Evolutionary conservation across 2,329 filamentous ascomycete genomes (phyloP).

Genomic region (Ceratocystis cacaofunesta): DNA sequence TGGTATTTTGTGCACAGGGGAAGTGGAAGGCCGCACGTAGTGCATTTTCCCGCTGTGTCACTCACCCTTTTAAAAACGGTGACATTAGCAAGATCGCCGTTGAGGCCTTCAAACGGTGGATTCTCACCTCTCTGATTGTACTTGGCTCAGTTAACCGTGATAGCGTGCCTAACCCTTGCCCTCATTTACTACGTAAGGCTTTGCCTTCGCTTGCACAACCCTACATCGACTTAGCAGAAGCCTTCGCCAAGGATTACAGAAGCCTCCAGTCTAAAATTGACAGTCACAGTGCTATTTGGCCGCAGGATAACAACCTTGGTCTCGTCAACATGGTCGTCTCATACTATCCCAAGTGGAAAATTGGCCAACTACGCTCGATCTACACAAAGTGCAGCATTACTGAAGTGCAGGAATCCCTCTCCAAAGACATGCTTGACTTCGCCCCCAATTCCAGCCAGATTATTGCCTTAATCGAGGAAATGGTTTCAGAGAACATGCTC

Average conservation of each 20-base stretch:
- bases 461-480: conserved; percentile 34
- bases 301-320: conserved; percentile 55
- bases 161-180: neutral
- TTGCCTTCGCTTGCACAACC: conserved; percentile 42
- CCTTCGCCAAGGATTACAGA: conserved; percentile 41
- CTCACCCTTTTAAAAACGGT: conserved; percentile 46
- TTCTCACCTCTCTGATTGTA: conserved; percentile 59
- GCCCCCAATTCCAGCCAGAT: conserved; percentile 31
- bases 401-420: conserved; percentile 37
- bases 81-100: conserved; percentile 54
- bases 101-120: conserved; percentile 85
- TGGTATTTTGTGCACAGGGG: conserved; percentile 46
- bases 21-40: conserved; percentile 48
- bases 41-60: conserved; percentile 50
- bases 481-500: conserved; percentile 42
- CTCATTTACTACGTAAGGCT: conserved; percentile 7
- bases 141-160: conserved; percentile 36
- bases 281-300: conserved; percentile 43
- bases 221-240: conserved; percentile 54
- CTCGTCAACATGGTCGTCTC: conserved; percentile 55
- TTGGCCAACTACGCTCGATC: conserved; percentile 56
- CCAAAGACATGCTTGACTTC: conserved; percentile 35
- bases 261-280: conserved; percentile 49
- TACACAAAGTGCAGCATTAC: conserved; percentile 47
- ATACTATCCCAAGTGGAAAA: conserved; percentile 60